These are phyloP conservation scores for Termitomyces heimii DNA, from an alignment of 768 basidiomycete species.

Conservation along the genomic window DNA sequence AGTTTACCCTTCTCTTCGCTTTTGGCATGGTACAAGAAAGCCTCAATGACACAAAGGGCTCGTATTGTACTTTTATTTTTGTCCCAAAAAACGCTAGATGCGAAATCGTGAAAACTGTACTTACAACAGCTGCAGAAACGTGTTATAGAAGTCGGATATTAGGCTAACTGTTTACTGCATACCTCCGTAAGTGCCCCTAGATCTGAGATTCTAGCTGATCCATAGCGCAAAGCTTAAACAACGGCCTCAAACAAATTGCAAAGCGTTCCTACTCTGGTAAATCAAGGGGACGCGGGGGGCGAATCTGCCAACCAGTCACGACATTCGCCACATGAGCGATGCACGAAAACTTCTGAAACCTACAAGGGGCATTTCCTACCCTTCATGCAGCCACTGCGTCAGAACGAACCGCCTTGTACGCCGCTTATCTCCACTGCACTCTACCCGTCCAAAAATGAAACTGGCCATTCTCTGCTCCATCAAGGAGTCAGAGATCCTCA, in stretches of 20 bases:
- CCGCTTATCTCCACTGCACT: slow-evolving; percentile 2
- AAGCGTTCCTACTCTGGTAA: background rate
- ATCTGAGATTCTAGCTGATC: slow-evolving; percentile 7
- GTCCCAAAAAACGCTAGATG: background rate
- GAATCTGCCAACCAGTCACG: background rate
- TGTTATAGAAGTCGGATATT: background rate
- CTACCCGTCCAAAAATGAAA: background rate
- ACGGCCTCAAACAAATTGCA: background rate
- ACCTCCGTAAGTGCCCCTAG: background rate
- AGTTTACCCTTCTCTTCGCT: background rate
- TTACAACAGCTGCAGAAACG: background rate
- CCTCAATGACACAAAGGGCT: background rate
- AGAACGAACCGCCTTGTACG: background rate
- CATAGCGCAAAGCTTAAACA: slow-evolving; percentile 5
- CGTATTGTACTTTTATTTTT: background rate
- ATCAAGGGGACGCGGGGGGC: background rate
- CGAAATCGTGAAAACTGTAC: background rate
- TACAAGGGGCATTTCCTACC: background rate
- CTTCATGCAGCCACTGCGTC: too few species aligned
- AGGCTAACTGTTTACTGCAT: background rate
- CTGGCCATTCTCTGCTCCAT: background rate
- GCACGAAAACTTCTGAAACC: background rate
- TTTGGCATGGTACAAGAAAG: background rate
- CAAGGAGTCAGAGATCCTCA: background rate
- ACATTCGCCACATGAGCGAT: background rate